Conservation (phyloP, 1,284 basidiomycete genomes). For the Meira nashicola region DNA sequence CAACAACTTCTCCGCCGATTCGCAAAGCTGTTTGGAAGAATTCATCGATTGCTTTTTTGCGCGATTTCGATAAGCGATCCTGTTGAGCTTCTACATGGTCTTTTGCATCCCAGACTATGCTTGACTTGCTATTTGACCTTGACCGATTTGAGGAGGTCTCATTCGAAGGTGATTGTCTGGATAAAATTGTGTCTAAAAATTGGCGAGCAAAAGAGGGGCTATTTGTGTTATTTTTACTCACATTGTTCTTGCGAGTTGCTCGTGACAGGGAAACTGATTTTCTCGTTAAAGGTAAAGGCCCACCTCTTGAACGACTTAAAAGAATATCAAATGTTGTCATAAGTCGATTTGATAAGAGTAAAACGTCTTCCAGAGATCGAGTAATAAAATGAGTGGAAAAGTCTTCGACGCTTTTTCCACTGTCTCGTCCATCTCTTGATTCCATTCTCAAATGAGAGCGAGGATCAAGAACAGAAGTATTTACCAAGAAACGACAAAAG, state of each 20-base stretch:
- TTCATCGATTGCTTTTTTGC: constrained; percentile 3
- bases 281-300: not conserved
- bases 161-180: not conserved
- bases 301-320: not conserved
- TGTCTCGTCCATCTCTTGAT: not conserved
- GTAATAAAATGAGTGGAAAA: too few relatives aligned
- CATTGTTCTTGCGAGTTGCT: too few relatives aligned
- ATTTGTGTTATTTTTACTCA: too few relatives aligned
- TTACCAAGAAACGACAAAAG: too few relatives aligned
- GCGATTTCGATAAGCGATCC: not conserved
- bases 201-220: too few relatives aligned
- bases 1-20: constrained; percentile 1
- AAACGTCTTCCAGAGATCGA: not conserved
- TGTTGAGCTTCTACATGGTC: not conserved
- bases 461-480: too few relatives aligned
- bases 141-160: not conserved
- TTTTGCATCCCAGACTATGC: not conserved
- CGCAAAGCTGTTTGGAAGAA: constrained; percentile 2
- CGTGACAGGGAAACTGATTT: not conserved
- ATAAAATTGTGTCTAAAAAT: not conserved
- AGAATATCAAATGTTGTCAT: constrained; percentile 5
- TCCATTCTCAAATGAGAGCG: too few relatives aligned
- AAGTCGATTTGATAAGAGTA: constrained; percentile 1
- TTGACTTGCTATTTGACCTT: not conserved
- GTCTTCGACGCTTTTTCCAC: not conserved